Evolutionary conservation across 225 moss, liverwort and hornwort genomes (phyloP).

Genomic region (Straminergon stramineum): DNA sequence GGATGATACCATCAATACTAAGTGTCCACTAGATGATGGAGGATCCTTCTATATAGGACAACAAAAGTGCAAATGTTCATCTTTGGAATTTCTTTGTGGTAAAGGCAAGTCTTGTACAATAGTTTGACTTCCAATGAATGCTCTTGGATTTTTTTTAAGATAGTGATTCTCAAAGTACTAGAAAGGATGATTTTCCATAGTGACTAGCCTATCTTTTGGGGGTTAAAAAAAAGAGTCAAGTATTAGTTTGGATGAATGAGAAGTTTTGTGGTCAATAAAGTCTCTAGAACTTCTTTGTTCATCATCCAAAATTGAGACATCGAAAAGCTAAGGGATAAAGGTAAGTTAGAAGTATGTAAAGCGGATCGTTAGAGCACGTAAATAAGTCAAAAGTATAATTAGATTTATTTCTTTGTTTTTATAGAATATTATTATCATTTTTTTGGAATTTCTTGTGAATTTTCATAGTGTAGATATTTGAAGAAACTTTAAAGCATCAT

Average conservation of each 20-base stretch:
- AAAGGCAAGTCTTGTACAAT: too few species aligned
- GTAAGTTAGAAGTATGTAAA: background rate
- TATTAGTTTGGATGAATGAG: background rate
- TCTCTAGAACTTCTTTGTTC: rapidly evolving
- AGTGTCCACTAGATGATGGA: too few species aligned
- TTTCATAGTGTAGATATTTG: background rate
- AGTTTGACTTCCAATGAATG: too few species aligned
- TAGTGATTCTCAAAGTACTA: too few species aligned
- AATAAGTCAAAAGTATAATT: background rate
- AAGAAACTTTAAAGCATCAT: background rate
- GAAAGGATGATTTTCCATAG: too few species aligned
- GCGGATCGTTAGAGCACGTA: rapidly evolving
- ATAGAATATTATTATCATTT: too few species aligned
- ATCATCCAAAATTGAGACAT: rapidly evolving
- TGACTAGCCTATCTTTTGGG: rapidly evolving
- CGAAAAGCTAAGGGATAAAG: rapidly evolving
- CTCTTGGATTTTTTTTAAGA: too few species aligned
- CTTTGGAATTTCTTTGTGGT: too few species aligned
- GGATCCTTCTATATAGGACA: too few species aligned
- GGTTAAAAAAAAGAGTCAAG: background rate
- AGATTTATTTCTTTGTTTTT: background rate
- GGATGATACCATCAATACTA: rapidly evolving
- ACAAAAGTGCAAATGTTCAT: too few species aligned
- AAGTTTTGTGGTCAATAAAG: background rate
- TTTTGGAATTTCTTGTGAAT: background rate